Evolutionary conservation across 176 grass and related monocot genomes (phyloP), one percentile per base, ranked within the genome.

Genomic region (Musa acuminata): DNA sequence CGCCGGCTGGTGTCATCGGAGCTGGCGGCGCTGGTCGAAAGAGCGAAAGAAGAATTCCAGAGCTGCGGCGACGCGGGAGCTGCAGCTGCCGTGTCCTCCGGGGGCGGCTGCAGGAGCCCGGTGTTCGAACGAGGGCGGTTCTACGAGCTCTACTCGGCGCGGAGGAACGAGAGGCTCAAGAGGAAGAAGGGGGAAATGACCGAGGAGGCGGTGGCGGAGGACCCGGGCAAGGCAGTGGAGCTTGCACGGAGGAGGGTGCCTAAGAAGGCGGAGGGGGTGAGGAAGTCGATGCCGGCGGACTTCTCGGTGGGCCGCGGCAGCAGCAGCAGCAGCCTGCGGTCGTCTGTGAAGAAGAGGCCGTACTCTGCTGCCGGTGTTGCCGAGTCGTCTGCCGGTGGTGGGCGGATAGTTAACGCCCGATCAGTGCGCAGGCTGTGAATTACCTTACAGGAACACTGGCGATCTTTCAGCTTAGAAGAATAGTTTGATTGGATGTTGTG

Each of bases 81-180:
- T 11, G 24, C 69, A 19, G 70, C 51, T 8, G 71, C 88, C n/a
- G 57, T 78, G 52, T 29, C 62, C 51, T 62, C 70, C 68, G 73
- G n/a, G 51, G 51, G 70, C 52, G 35, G 8, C 9, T 25, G 17
- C 48, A 60, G 68, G 11, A 87, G 72, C 63, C 88, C 90, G 65
- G 16, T 94, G 51, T 99, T 99, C 65, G 86, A 89, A 71, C 84
- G 84, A 55, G 95, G 95, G 67, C 72, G 90, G 83, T 60, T 91
- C 20, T 99, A 99, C 64, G 90, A 94, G 27, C 82, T 82, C 65
- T 99, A 99, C 84, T 91, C 95, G 10, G 88, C 84, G 5, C 80
- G 88, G 53, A 83, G 95, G 66, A 82, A 99, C 25, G 95, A 91
- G 80, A 80, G 86, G 75, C 88, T 99, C 26, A 93, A 90, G 74